phyloP scores from a whole-genome alignment of 148 eudicot genomes.

The Euryodendron excelsum region DNA sequence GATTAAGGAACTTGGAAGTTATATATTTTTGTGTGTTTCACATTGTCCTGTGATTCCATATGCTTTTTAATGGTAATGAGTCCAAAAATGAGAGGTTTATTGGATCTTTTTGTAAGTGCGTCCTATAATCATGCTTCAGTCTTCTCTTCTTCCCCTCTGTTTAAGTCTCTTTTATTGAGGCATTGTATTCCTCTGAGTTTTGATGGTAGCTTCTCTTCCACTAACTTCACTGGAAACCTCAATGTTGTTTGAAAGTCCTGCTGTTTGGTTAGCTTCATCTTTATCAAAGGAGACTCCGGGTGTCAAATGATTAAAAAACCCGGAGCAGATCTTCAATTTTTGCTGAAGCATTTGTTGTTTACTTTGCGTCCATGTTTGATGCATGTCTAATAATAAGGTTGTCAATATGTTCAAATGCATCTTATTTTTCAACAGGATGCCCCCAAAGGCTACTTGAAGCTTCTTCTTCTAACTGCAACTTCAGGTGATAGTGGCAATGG shows the following conservation, averaged over 20 bases:
- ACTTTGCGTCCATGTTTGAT: not conserved
- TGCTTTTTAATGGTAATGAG: not conserved
- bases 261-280: not conserved
- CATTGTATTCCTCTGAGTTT: not conserved
- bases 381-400: not conserved
- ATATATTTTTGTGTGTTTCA: not conserved
- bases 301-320: not conserved
- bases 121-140: not conserved
- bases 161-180: not conserved
- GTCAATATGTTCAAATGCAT: not conserved
- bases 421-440: slow-evolving; percentile 62
- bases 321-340: too few species aligned
- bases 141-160: not conserved
- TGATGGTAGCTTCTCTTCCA: not conserved
- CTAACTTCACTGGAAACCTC: not conserved
- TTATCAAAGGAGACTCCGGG: not conserved
- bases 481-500: slow-evolving; percentile 74
- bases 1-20: not conserved
- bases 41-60: not conserved
- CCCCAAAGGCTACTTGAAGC: slow-evolving; percentile 82
- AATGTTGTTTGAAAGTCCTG: not conserved
- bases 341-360: not conserved
- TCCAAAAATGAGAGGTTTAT: not conserved
- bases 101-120: not conserved
- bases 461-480: slow-evolving; percentile 76